Evolutionary conservation across 1,284 basidiomycete species (phyloP), one percentile per base, ranked within the genome.

Genomic region (Sphagnurus paluster): DNA sequence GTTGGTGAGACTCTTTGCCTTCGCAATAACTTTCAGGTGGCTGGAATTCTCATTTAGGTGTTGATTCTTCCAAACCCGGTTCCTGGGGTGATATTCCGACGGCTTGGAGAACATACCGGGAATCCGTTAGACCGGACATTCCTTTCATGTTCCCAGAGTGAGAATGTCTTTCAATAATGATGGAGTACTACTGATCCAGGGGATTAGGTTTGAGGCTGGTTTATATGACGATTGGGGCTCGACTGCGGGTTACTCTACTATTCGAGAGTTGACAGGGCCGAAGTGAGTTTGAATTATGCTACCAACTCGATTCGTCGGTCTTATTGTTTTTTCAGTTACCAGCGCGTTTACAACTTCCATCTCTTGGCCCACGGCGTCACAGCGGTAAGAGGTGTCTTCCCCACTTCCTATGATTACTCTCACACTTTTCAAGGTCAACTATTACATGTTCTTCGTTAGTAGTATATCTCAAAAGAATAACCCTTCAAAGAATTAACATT

Each of bases 351-450:
- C 30, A 53, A 56, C 36, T 52, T 55, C 25, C 53, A 56, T 29
- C 36, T 58, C 13, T 62, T 58, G 60, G 58, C 58, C 20, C 57
- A 56, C 43, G 54, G 53, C 24, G 58, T 53, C 11, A 60, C 54
- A n/a, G 51, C 52, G 17, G 54, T 56, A 29, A 44, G 49, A 14
- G 16, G 11, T 40, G 28, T 28, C 5, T 11, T 39, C 19, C n/a
- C 10, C 10, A 35, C 16, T 26, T 42, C 4, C 19, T 16, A 23
- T 14, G 23, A 19, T 39, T 14, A 5, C 29, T 10, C 32, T 13
- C 13, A 28, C 1, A 28, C 14, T 10, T 26, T 26, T 26, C 4
- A 19, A 52, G 50, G 50, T 54, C 35, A 49, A 49, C 20, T 56
- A 49, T 25, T 52, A 56, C 29, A 56, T 51, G 54, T 56, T 56